Evolutionary conservation across 2,329 filamentous ascomycete genomes (phyloP).

Genomic region (Colletotrichum aenigma): DNA sequence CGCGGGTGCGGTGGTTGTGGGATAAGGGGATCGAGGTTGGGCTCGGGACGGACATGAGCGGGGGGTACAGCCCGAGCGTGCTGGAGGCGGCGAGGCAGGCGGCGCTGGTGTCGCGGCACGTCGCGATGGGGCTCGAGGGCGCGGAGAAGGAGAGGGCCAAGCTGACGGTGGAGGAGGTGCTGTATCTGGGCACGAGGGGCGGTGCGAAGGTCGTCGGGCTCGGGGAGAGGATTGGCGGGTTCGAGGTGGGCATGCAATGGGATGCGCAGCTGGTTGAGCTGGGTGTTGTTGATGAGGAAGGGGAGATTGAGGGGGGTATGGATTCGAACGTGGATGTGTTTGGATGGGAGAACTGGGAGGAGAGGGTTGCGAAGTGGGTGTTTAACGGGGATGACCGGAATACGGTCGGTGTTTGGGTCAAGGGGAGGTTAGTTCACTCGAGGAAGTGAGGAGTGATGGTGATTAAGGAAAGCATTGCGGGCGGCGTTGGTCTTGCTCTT

Average conservation of each 20-base stretch:
- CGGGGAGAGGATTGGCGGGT: constrained; percentile 73
- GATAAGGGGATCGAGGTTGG: constrained; percentile 79
- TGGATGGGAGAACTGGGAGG: constrained; percentile 88
- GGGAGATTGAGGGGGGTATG: constrained; percentile 35
- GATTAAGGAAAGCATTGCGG: neutral
- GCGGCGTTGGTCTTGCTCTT: neutral
- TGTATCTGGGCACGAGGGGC: constrained; percentile 88
- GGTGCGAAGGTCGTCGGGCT: constrained; percentile 84
- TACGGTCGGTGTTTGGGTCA: constrained; percentile 87
- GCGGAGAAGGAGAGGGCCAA: constrained; percentile 58
- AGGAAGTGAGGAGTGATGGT: constrained; percentile 26
- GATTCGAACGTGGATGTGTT: constrained; percentile 82
- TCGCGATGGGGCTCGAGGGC: constrained; percentile 57
- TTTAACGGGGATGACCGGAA: constrained; percentile 94
- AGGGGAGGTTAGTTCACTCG: constrained; percentile 79
- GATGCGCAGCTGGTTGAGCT: constrained; percentile 86
- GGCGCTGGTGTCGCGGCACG: constrained; percentile 75
- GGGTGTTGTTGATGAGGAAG: constrained; percentile 49
- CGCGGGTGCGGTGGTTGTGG: constrained; percentile 76
- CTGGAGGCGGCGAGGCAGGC: constrained; percentile 86
- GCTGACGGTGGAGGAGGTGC: constrained; percentile 81
- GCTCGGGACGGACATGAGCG: constrained; percentile 88
- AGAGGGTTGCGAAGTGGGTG: constrained; percentile 91
- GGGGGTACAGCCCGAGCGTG: constrained; percentile 82
- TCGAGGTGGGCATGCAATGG: constrained; percentile 86